Evolutionary conservation across 768 basidiomycete species (phyloP), one percentile per base, ranked within the genome.

Genomic region (Kwoniella europaea): DNA sequence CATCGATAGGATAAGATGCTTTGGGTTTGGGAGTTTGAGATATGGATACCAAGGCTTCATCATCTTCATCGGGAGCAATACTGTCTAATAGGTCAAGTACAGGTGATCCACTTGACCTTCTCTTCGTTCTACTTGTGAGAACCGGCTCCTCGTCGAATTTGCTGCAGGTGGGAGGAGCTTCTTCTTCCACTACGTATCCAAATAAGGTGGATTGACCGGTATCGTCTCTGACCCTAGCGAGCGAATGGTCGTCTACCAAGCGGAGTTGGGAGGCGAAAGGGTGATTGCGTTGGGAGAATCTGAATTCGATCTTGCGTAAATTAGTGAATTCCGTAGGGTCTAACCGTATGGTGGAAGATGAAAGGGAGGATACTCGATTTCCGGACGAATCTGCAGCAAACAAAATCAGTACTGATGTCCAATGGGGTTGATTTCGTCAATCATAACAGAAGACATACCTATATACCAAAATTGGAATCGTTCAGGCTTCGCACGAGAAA

Each of bases 401-500:
- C 9, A n/a, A 43, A 29, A 43, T 52, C 44, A 46, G 44, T 44
- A 41, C 46, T 12, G 35, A 24, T n/a, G 35, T 59, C 1, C 24
- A 5, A 35, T 59, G 16, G 16, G 57, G 0, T 1, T 7, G 10
- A 18, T 42, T 10, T 16, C 27, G 13, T 10, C 18, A 10, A 60
- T 9, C 22, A 29, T 29, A 27, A 10, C 43, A 16, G 16, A 12
- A 20, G 12, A 75, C 80, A 7, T 50, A 81, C 78, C 75, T 41
- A 82, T 79, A 65, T 82, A 82, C 80, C 80, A 82, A 57, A 82
- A 82, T 42, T 76, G 62, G 61, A 82, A 82, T 29, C 67, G 59
- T 10, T 64, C 68, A 4, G 67, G 43, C 22, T 46, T 67, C 4
- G 29, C 24, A 3, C 24, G 55, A 50, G 29, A 44, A 10, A 20